Percentiles rank a stretch among this genome's conserved stretches.
phyloP scores from a whole-genome alignment of 768 basidiomycete species.

The Xerocomellus chrysenteron region DNA sequence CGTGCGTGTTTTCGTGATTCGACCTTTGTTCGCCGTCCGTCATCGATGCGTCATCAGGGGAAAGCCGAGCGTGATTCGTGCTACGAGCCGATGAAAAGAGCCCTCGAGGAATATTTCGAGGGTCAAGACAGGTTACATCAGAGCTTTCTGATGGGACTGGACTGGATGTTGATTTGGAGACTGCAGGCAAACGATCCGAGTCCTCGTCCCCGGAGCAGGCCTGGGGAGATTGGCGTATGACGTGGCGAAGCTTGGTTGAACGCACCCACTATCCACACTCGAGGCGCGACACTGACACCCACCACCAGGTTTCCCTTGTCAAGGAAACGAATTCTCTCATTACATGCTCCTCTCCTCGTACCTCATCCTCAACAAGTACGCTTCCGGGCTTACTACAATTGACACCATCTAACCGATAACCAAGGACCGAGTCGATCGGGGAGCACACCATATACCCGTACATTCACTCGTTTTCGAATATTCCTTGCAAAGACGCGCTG shows the following conservation, averaged over 20 bases:
- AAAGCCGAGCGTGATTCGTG: constrained; percentile 70
- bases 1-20: constrained; percentile 39
- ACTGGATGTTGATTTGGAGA: background rate
- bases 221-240: constrained; percentile 89
- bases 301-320: constrained; percentile 75
- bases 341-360: constrained; percentile 92
- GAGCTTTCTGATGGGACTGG: background rate
- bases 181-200: constrained; percentile 53
- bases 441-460: constrained; percentile 84
- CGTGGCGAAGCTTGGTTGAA: constrained; percentile 72
- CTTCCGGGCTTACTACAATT: background rate
- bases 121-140: constrained; percentile 44
- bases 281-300: background rate
- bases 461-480: constrained; percentile 90
- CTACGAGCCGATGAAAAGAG: constrained; percentile 81
- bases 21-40: background rate
- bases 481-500: constrained; percentile 55
- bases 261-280: background rate
- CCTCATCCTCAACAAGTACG: constrained; percentile 83
- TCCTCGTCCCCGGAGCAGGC: constrained; percentile 89
- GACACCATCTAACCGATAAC: background rate
- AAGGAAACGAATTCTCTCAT: constrained; percentile 95
- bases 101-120: constrained; percentile 62
- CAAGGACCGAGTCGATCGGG: constrained; percentile 62
- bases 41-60: constrained; percentile 47